Evolutionary conservation across 495 filamentous ascomycete genomes (phyloP), one percentile per base, ranked within the genome.

Genomic region (Penicillium chermesinum): DNA sequence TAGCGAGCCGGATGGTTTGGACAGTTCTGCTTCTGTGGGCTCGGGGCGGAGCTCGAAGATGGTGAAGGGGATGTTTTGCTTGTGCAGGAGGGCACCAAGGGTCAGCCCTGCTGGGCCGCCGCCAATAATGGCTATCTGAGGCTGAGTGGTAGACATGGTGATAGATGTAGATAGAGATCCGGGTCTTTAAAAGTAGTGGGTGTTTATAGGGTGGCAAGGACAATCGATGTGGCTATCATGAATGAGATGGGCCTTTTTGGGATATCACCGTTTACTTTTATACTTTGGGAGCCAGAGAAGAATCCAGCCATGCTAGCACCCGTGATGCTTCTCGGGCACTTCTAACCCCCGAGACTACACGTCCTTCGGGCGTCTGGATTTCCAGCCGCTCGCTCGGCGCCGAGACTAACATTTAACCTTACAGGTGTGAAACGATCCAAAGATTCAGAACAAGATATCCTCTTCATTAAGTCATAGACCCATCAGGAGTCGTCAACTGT

Each of bases 31-130:
- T 35, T 46, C 52, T 38, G 50, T 49, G 32, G 64, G 62, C n/a
- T 59, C 59, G 17, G 54, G 43, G 38, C 79, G 77, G 18, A 64
- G 63, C 56, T 85, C 81, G 57, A 73, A 84, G 51, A 85, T 64
- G 2, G 68, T 68, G 41, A 62, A 68, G n/a, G 59, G 50, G 45
- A 81, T 76, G 17, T 57, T 54, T 37, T 69, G 57, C 19, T 54
- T 50, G 41, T 76, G 65, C 9, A 86, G 72, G 32, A 86, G 64
- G 36, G 70, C 66, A n/a, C 75, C 78, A 9, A 84, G 70, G 3
- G 74, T 77, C 15, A 80, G 67, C 18, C 82, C 81, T 2, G 68
- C 72, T 16, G 80, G 81, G 3, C 81, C 82, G 34, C 63, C 79
- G 50, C 80, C 79, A 27, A 81, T 63, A 51, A 83, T 80, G 30